These are phyloP conservation scores for Rhizopogon sp. DNA, from an alignment of 768 basidiomycete genomes.

Conservation along the genomic window DNA sequence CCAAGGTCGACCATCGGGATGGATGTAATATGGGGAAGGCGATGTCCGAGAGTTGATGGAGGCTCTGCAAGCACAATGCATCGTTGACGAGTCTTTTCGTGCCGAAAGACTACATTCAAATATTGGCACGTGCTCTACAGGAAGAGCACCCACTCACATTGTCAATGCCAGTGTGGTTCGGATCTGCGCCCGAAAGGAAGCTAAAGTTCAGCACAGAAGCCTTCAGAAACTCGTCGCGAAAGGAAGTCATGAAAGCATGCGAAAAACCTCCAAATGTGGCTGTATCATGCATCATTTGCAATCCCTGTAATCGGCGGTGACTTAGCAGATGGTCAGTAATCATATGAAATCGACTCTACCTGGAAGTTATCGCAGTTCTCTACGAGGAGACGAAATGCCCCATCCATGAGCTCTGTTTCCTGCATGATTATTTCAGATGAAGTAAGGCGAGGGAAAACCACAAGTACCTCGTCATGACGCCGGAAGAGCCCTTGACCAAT, in stretches of 20 bases:
- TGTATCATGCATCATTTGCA: constrained; percentile 64
- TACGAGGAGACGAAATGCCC: constrained; percentile 56
- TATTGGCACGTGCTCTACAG: constrained; percentile 3
- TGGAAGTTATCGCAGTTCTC: constrained; percentile 77
- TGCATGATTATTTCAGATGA: constrained; percentile 20
- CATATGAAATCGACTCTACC: constrained; percentile 30
- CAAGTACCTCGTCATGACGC: constrained; percentile 50
- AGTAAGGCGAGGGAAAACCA: neutral
- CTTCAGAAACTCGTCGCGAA: constrained; percentile 68
- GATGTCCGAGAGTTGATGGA: constrained; percentile 45
- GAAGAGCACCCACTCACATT: constrained; percentile 37
- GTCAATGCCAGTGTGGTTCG: constrained; percentile 28
- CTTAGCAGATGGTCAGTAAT: neutral
- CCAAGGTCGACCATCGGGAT: constrained; percentile 32
- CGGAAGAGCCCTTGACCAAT: constrained; percentile 46
- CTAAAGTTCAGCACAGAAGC: constrained; percentile 54
- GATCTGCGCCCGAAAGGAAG: constrained; percentile 44
- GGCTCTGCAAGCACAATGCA: constrained; percentile 48
- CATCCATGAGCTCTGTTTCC: constrained; percentile 67
- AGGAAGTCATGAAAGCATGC: constrained; percentile 47
- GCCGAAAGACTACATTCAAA: constrained; percentile 27
- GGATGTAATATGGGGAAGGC: constrained; percentile 47
- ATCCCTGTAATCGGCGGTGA: constrained; percentile 40
- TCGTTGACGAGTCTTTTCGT: constrained; percentile 54
- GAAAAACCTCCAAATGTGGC: constrained; percentile 63